Percentiles rank a stretch among this genome's conserved stretches.
These are phyloP conservation scores for Backusella australiensis DNA, from an alignment of 192 early-diverging fungal genomes.

Conservation along the genomic window DNA sequence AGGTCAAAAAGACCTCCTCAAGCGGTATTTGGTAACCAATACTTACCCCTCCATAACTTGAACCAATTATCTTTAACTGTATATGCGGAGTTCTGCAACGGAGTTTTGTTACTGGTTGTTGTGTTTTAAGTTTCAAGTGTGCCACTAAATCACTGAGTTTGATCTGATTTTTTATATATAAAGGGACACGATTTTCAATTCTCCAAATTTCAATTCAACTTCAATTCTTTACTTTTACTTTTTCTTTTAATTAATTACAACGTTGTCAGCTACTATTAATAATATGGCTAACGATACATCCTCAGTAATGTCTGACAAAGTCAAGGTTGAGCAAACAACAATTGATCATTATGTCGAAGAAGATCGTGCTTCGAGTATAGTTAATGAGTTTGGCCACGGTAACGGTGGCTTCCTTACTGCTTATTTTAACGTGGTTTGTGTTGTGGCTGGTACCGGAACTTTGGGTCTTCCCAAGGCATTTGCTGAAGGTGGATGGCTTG, in stretches of 20 bases:
- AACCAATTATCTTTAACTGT: not conserved
- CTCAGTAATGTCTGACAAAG: slow-evolving; percentile 12
- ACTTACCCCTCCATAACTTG: not conserved
- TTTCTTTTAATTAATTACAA: not conserved
- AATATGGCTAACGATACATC: slow-evolving; percentile 8
- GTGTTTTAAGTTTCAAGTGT: not conserved
- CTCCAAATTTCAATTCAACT: not conserved
- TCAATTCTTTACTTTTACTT: not conserved
- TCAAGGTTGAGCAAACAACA: slow-evolving; percentile 21
- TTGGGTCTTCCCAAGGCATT: slow-evolving; percentile 86
- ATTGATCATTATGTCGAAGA: slow-evolving; percentile 20
- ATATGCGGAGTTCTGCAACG: not conserved
- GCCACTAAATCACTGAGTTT: not conserved
- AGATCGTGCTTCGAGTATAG: not conserved
- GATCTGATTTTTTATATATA: slow-evolving; percentile 9
- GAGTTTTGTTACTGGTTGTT: not conserved
- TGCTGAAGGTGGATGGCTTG: slow-evolving; percentile 74
- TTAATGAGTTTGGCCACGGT: slow-evolving; percentile 23
- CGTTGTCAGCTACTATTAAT: not conserved
- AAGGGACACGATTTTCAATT: slow-evolving; percentile 7
- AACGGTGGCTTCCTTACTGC: slow-evolving; percentile 23
- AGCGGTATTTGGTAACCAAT: slow-evolving; percentile 14
- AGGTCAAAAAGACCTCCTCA: slow-evolving; percentile 4
- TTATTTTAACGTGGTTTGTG: slow-evolving; percentile 33
- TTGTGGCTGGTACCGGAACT: slow-evolving; percentile 79